These are phyloP conservation scores for Begonia fuchsioides DNA, from an alignment of 306 rosid genomes.

Conservation along the genomic window DNA sequence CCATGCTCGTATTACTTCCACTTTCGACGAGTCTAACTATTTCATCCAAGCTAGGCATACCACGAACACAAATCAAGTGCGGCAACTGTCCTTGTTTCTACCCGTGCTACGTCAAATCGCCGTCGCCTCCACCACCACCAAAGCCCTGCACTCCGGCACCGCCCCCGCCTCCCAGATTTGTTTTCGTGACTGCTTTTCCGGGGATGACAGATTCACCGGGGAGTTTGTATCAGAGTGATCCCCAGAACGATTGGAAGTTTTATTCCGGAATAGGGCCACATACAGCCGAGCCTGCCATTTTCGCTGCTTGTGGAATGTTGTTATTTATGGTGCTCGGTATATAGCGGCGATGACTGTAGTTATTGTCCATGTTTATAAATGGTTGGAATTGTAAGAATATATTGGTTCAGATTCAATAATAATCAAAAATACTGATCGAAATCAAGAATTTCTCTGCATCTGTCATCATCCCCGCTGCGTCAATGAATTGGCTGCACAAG, in stretches of 20 bases:
- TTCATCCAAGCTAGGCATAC: slow-evolving; percentile 17
- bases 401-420: too few species aligned
- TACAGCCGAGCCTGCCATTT: slow-evolving; percentile 10
- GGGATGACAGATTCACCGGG: slow-evolving; percentile 16
- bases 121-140: slow-evolving; percentile 7
- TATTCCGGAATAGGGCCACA: slow-evolving; percentile 14
- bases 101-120: slow-evolving; percentile 29
- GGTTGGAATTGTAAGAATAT: too few species aligned
- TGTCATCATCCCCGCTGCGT: too few species aligned
- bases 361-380: too few species aligned
- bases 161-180: slow-evolving; percentile 40
- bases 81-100: slow-evolving; percentile 64
- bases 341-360: too few species aligned
- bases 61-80: slow-evolving; percentile 35
- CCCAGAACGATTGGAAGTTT: slow-evolving; percentile 13
- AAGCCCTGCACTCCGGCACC: not conserved
- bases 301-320: slow-evolving; percentile 21
- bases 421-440: too few species aligned
- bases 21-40: slow-evolving; percentile 10
- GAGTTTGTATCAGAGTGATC: slow-evolving; percentile 22
- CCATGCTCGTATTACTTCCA: slow-evolving; percentile 7
- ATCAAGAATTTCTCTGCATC: too few species aligned
- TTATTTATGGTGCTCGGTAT: slow-evolving; percentile 1
- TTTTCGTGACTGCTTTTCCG: slow-evolving; percentile 34
- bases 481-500: too few species aligned